Percentiles rank a stretch among this genome's conserved stretches.
These are phyloP conservation scores for Borovskyia barvae DNA, from an alignment of 208 protist species.

Conservation along the genomic window DNA sequence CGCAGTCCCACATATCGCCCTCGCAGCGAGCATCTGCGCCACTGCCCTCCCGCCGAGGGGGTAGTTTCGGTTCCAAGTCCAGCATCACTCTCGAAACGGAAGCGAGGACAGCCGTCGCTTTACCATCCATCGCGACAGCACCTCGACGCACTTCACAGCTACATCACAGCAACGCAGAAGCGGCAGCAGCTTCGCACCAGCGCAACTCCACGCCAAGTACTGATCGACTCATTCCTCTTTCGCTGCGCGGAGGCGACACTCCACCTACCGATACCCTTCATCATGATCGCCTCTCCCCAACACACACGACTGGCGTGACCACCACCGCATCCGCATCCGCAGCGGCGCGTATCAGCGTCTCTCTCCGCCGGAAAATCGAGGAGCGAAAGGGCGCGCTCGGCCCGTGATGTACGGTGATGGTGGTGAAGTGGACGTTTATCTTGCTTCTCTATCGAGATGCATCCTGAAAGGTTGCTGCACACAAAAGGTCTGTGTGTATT, in stretches of 20 bases:
- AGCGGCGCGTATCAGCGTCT: constrained; percentile 18
- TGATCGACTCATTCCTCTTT: constrained; percentile 21
- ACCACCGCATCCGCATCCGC: background rate
- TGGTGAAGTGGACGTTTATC: too few relatives aligned
- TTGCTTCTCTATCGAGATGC: too few relatives aligned
- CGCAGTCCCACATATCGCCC: too few relatives aligned
- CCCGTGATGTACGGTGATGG: background rate
- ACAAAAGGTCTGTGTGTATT: too few relatives aligned
- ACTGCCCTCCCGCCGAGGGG: too few relatives aligned
- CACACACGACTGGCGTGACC: background rate
- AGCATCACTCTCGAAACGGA: too few relatives aligned
- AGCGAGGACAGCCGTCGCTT: too few relatives aligned
- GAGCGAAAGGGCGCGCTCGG: constrained; percentile 13
- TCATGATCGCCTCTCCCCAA: background rate
- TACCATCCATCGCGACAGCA: too few relatives aligned
- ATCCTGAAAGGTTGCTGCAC: too few relatives aligned
- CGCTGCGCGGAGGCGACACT: constrained; percentile 3
- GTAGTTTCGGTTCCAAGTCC: too few relatives aligned
- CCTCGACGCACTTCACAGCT: too few relatives aligned
- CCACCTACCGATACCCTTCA: background rate
- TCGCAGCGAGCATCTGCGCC: too few relatives aligned
- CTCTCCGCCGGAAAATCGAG: constrained; percentile 37
- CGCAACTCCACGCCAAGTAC: background rate
- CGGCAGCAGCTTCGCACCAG: background rate
- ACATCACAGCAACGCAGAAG: background rate